phyloP scores from a whole-genome alignment of 139 green algal genomes.

The Choricystis sp. region DNA sequence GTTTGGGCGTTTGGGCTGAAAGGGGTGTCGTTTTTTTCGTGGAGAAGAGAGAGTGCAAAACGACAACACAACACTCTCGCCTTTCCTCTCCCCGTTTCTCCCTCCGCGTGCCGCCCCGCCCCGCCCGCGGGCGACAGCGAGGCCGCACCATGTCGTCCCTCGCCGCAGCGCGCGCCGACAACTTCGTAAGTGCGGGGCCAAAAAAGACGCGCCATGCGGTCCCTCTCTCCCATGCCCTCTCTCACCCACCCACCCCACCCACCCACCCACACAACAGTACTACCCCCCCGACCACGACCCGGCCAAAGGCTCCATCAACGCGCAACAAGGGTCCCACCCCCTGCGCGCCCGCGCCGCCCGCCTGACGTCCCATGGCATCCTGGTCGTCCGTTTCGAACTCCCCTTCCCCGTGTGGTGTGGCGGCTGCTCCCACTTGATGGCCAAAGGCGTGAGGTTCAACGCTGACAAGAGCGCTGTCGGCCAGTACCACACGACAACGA shows the following conservation, averaged over 20 bases:
- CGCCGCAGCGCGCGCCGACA: constrained; percentile 68
- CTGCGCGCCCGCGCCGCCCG: constrained; percentile 74
- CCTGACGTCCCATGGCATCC: constrained; percentile 66
- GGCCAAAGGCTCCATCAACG: not conserved
- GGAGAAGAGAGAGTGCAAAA: not conserved
- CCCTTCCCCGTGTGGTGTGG: constrained; percentile 90
- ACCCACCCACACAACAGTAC: not conserved
- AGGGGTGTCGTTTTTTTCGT: not conserved
- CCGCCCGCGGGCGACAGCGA: not conserved
- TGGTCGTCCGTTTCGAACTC: constrained; percentile 94
- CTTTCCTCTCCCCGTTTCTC: too few species aligned
- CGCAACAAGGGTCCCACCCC: constrained; percentile 47
- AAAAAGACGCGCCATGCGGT: constrained; percentile 63
- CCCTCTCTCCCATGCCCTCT: constrained; percentile 4
- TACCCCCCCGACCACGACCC: constrained; percentile 6
- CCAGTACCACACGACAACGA: constrained; percentile 78
- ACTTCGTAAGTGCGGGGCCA: constrained; percentile 68
- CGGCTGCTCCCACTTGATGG: constrained; percentile 77
- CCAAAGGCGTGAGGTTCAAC: constrained; percentile 94
- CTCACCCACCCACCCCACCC: not conserved
- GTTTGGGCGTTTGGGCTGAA: not conserved
- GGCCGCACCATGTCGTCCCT: constrained; percentile 29
- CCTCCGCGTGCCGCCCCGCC: too few species aligned
- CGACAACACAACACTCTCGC: not conserved
- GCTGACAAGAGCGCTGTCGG: constrained; percentile 87